Conservation (phyloP, 768 basidiomycete genomes). For the Sarcomyxa edulis region DNA sequence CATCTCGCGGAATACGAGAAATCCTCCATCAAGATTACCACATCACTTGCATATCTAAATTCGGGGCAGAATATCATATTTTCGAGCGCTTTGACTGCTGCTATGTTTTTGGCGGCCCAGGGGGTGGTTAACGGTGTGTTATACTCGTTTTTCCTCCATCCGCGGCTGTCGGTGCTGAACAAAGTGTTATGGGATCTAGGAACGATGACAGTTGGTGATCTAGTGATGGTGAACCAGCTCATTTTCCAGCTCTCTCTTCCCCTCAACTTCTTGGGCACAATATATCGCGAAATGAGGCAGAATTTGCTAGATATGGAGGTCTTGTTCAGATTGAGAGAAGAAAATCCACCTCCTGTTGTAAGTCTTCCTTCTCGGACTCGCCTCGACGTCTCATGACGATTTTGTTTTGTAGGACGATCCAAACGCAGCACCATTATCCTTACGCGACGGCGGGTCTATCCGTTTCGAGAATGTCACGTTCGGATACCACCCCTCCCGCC, state of each 20-base stretch:
- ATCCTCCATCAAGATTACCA: conserved; percentile 90
- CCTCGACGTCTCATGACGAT: no score
- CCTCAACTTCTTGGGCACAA: conserved; percentile 94
- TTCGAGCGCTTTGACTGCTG: conserved; percentile 84
- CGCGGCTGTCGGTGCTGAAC: neutral
- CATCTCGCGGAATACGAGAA: conserved; percentile 85
- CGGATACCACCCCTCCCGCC: conserved; percentile 86
- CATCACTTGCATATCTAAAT: conserved; percentile 88
- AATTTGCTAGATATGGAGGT: conserved; percentile 97
- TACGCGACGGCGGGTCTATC: conserved; percentile 85
- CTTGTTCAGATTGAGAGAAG: conserved; percentile 82
- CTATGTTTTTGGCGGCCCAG: conserved; percentile 96
- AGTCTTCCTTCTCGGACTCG: conserved; percentile 7
- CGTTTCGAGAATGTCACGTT: conserved; percentile 90
- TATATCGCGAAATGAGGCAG: conserved; percentile 95
- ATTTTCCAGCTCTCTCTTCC: conserved; percentile 97
- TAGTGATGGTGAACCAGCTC: conserved; percentile 98
- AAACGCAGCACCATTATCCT: conserved; percentile 57
- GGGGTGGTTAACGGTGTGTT: conserved; percentile 82
- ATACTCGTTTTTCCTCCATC: neutral
- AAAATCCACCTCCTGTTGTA: conserved; percentile 69
- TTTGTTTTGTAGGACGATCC: conserved; percentile 60
- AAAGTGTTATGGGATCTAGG: conserved; percentile 39
- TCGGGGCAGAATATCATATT: conserved; percentile 98
- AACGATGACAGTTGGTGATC: conserved; percentile 96